These are phyloP conservation scores for Nephelium lappaceum DNA, from an alignment of 345 rosid genomes.

Conservation along the genomic window DNA sequence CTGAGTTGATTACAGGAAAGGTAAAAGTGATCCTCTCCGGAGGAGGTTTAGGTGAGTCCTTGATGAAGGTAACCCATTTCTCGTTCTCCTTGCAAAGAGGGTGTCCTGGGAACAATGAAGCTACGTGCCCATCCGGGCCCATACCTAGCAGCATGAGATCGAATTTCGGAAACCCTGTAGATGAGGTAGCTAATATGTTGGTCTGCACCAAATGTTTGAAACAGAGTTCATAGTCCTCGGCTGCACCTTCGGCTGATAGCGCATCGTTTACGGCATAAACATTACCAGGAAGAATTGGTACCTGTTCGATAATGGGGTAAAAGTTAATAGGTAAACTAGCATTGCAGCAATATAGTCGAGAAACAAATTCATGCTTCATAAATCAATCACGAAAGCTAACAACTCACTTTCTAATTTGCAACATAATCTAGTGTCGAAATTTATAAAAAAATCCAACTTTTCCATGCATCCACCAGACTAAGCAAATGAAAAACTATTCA, in stretches of 20 bases:
- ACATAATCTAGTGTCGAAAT: neutral
- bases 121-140: constrained; percentile 94
- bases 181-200: constrained; percentile 43
- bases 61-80: constrained; percentile 77
- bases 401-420: neutral
- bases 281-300: constrained; percentile 63
- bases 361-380: neutral
- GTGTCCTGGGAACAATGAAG: constrained; percentile 84
- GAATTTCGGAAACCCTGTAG: constrained; percentile 73
- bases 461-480: neutral
- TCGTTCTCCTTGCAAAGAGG: constrained; percentile 58
- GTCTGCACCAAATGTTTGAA: constrained; percentile 58
- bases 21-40: constrained; percentile 84
- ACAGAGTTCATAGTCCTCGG: constrained; percentile 80
- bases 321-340: neutral
- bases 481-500: neutral
- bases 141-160: constrained; percentile 87
- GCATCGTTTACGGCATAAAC: constrained; percentile 80
- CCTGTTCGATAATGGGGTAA: constrained; percentile 36
- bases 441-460: neutral
- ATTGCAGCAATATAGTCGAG: neutral
- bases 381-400: neutral
- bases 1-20: constrained; percentile 83
- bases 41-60: constrained; percentile 88
- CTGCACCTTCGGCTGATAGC: constrained; percentile 78